Conservation (phyloP, 257 asterid species). For the Petrea volubilis region DNA sequence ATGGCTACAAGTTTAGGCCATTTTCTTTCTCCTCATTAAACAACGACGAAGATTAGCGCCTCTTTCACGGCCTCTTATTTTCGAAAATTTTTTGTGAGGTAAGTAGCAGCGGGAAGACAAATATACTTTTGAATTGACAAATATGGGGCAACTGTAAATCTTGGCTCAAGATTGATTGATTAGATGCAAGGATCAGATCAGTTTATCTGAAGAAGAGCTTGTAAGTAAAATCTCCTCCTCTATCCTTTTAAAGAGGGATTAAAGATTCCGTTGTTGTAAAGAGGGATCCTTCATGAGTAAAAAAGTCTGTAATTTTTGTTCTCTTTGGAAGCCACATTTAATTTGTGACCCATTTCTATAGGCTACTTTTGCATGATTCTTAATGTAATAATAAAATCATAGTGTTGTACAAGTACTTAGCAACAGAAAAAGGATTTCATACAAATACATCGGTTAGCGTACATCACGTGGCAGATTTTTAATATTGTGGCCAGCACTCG, state of each 20-base stretch:
- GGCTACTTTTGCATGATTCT: constrained; percentile 7
- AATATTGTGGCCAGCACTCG: too few species aligned
- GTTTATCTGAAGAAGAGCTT: constrained; percentile 36
- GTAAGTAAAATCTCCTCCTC: constrained; percentile 27
- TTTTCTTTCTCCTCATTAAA: constrained; percentile 69
- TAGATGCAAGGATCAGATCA: constrained; percentile 22
- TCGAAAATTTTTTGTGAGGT: constrained; percentile 25
- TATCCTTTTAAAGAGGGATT: constrained; percentile 16
- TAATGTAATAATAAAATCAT: background rate
- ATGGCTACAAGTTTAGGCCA: constrained; percentile 87
- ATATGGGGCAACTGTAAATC: constrained; percentile 28
- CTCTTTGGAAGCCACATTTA: constrained; percentile 23
- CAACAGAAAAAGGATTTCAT: background rate
- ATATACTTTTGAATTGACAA: constrained; percentile 17
- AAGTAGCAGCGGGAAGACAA: constrained; percentile 24
- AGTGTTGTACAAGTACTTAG: background rate
- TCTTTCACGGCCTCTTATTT: background rate
- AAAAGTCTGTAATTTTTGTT: constrained; percentile 4
- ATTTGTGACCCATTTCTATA: background rate
- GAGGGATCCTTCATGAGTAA: constrained; percentile 22
- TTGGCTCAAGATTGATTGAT: constrained; percentile 31
- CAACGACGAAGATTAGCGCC: constrained; percentile 53
- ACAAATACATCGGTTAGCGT: background rate
- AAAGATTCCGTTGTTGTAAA: constrained; percentile 34
- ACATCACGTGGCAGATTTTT: too few species aligned